These are phyloP conservation scores for Wallacemonas sp. DNA, from an alignment of 208 protist genomes.

Conservation along the genomic window DNA sequence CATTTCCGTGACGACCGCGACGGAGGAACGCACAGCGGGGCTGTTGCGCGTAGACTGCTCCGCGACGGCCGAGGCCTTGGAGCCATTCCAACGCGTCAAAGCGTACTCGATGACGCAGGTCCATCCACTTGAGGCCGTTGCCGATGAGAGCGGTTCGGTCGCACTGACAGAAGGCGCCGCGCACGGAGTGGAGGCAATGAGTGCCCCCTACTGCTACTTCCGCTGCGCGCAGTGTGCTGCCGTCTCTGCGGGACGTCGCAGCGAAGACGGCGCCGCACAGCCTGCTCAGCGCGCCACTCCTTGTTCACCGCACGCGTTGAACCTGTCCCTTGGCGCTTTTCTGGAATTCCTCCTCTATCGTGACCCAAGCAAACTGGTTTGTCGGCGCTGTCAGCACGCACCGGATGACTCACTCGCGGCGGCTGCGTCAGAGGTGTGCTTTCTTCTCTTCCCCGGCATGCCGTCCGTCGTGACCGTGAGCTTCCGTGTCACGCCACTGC, in stretches of 20 bases:
- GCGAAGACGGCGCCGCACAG: neutral
- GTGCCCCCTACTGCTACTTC: neutral
- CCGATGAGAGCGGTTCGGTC: no score
- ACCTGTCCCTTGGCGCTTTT: slow-evolving; percentile 62
- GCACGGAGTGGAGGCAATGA: no score
- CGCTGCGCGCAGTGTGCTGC: neutral
- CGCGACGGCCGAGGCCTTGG: neutral
- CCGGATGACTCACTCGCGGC: slow-evolving; percentile 12
- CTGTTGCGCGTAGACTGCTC: neutral
- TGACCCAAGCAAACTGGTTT: slow-evolving; percentile 16
- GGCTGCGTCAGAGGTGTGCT: neutral
- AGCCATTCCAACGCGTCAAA: neutral
- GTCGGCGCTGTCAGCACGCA: slow-evolving; percentile 19
- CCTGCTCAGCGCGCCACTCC: neutral
- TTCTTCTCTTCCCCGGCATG: neutral
- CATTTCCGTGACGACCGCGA: slow-evolving; percentile 20
- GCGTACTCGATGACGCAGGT: neutral
- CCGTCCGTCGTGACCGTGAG: slow-evolving; percentile 25
- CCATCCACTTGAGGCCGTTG: no score
- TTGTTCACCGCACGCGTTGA: slow-evolving; percentile 51
- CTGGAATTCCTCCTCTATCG: slow-evolving; percentile 63
- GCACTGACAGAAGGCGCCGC: no score
- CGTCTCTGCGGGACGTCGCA: neutral
- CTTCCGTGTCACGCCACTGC: slow-evolving; percentile 27
- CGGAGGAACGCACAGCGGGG: neutral